Evolutionary conservation across 306 rosid species (phyloP).

Genomic region (Hippophae gyantsensis): DNA sequence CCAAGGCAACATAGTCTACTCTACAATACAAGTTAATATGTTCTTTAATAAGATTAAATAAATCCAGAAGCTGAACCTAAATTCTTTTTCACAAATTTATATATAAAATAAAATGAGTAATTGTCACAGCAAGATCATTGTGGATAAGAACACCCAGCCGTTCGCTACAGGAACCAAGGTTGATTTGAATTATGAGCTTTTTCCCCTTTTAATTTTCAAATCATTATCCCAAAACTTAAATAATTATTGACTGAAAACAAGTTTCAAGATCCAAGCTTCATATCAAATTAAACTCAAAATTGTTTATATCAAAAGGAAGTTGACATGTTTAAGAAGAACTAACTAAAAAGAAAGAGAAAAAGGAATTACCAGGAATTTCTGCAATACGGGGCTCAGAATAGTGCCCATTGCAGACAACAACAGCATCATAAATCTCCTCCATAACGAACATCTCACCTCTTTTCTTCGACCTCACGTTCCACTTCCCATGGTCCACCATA

Average conservation of each 20-base stretch:
- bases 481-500: slow-evolving; percentile 21
- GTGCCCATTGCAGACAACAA: slow-evolving; percentile 40
- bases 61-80: too few relatives aligned
- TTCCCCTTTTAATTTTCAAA: too few relatives aligned
- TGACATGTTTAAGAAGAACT: background rate
- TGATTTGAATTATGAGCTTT: too few relatives aligned
- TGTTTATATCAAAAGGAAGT: background rate
- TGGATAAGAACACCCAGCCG: background rate
- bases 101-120: too few relatives aligned
- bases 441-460: slow-evolving; percentile 11
- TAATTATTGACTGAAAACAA: too few relatives aligned
- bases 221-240: too few relatives aligned
- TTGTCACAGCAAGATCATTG: background rate
- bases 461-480: slow-evolving; percentile 27
- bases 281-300: background rate
- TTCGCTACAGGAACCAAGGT: background rate
- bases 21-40: too few relatives aligned
- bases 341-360: background rate
- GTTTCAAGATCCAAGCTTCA: too few relatives aligned
- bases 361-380: slow-evolving; percentile 28
- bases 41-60: too few relatives aligned
- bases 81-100: too few relatives aligned
- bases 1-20: too few relatives aligned
- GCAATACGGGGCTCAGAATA: slow-evolving; percentile 31
- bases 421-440: slow-evolving; percentile 33